A percentile compares a stretch with the other conserved stretches of the same genome.
Conservation (phyloP, 768 basidiomycete genomes). For the Lentinula aciculospora region DNA sequence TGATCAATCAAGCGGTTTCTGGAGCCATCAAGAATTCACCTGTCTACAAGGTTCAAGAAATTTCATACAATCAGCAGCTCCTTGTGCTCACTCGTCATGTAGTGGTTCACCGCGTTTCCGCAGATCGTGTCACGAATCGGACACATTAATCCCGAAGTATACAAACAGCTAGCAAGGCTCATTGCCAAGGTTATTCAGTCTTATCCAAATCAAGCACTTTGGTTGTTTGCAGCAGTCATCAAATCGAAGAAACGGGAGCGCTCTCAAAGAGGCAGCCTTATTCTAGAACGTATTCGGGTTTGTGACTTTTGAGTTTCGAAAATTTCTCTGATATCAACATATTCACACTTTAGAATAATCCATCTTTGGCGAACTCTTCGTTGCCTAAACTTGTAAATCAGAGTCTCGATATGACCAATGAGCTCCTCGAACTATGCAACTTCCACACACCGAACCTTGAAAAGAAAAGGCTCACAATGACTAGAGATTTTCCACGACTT, state of each 20-base stretch:
- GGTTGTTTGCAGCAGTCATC: constrained; percentile 86
- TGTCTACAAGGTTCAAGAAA: constrained; percentile 62
- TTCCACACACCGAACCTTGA: constrained; percentile 22
- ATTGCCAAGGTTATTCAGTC: constrained; percentile 70
- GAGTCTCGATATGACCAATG: constrained; percentile 58
- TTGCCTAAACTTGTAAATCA: constrained; percentile 48
- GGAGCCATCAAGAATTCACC: constrained; percentile 58
- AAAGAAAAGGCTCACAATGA: constrained; percentile 37
- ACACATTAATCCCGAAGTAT: constrained; percentile 61
- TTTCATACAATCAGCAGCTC: neutral
- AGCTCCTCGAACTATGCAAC: constrained; percentile 66
- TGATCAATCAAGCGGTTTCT: constrained; percentile 53
- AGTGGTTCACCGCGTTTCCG: constrained; percentile 97
- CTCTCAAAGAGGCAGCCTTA: constrained; percentile 49
- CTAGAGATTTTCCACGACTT: constrained; percentile 54
- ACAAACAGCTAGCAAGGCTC: constrained; percentile 52
- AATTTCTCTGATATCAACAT: neutral
- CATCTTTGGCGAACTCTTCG: constrained; percentile 31
- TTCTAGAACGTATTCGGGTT: constrained; percentile 58
- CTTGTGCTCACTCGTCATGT: neutral
- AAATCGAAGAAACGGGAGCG: constrained; percentile 74
- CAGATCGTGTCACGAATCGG: constrained; percentile 95
- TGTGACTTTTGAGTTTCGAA: constrained; percentile 8
- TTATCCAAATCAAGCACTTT: constrained; percentile 88
- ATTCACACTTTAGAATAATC: constrained; percentile 32